phyloP scores from a whole-genome alignment of 2,329 filamentous ascomycete genomes.

The Chaetomium sp. region DNA sequence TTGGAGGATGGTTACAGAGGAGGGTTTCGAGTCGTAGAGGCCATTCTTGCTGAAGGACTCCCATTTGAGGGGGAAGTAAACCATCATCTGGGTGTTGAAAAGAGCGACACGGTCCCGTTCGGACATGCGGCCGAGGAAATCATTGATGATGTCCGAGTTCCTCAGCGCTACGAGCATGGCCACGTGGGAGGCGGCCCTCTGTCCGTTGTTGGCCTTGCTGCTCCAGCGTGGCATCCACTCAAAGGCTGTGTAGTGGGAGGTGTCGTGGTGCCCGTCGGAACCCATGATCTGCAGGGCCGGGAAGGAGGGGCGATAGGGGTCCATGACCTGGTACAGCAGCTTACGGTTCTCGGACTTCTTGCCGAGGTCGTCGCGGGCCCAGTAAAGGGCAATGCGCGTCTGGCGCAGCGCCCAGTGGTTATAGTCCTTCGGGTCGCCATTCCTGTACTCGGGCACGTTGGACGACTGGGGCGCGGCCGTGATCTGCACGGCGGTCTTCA shows the following conservation, averaged over 20 bases:
- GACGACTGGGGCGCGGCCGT: not conserved
- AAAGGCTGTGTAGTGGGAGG: not conserved
- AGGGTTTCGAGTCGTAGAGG: not conserved
- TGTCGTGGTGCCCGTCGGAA: not conserved
- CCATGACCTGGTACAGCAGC: not conserved
- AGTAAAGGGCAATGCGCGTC: not conserved
- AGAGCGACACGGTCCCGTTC: not conserved
- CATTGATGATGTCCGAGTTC: not conserved
- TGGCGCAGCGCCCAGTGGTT: not conserved
- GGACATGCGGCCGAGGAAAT: not conserved
- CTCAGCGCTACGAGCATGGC: slow-evolving; percentile 2
- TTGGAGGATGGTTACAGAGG: not conserved
- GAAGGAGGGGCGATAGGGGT: slow-evolving; percentile 1
- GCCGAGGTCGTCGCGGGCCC: not conserved
- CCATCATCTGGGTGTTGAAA: slow-evolving; percentile 1
- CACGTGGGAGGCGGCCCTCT: slow-evolving; percentile 1
- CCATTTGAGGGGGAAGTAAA: slow-evolving; percentile 2
- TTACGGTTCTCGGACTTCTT: not conserved
- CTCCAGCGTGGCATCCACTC: slow-evolving; percentile 6
- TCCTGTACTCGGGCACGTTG: not conserved
- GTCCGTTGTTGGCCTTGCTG: not conserved
- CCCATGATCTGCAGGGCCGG: not conserved
- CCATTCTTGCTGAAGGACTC: not conserved
- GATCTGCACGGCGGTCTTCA: not conserved
- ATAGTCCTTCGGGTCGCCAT: not conserved